Evolutionary conservation across 805 yeast genomes (phyloP), one percentile per base, ranked within the genome.

Genomic region (Lachancea nothofagi): DNA sequence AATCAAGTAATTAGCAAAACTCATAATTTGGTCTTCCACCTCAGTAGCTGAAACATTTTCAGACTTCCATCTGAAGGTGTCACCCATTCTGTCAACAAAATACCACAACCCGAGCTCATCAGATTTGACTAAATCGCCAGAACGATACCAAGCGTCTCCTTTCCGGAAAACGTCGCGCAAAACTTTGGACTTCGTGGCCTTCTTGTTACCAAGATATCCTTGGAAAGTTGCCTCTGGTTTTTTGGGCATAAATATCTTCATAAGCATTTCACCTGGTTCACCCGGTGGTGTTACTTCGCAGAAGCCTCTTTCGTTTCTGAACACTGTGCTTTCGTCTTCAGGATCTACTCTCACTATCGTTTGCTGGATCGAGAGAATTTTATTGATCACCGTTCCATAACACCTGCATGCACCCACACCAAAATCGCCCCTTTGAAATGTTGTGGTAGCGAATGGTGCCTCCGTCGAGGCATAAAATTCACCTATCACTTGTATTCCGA

Each of bases 391-490:
- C 1, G 73, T 56, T 22, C 95, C 95, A 54, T 83, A 84, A 55
- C 77, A 81, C 51, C 95, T 76, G 55, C 94, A 82, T 0, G 96
- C 93, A 9, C 97, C 97, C 35, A 87, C 70, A 5, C 95, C 97
- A 55, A 68, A 74, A 29, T 77, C 81, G 18, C 94, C 94, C 34
- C 62, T 64, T 63, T 90, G 97, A 54, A 75, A 74, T 54, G 78
- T 80, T 2, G 94, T 87, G 13, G 89, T 74, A 1, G 94, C 96
- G 51, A 85, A 74, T 14, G 97, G 97, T 2, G 90, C 79, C 58
- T 89, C 97, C 0, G 96, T 87, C 2, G 96, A 83, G 1, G 95
- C 95, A 62, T 89, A 89, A 55, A 90, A 89, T 59, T 89, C 97
- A 12, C 95, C 95, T 44, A 89, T 72, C 4, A 75, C 81, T 20